Conservation (phyloP, 2,329 filamentous ascomycete species). For the Arachnopeziza araneosa region DNA sequence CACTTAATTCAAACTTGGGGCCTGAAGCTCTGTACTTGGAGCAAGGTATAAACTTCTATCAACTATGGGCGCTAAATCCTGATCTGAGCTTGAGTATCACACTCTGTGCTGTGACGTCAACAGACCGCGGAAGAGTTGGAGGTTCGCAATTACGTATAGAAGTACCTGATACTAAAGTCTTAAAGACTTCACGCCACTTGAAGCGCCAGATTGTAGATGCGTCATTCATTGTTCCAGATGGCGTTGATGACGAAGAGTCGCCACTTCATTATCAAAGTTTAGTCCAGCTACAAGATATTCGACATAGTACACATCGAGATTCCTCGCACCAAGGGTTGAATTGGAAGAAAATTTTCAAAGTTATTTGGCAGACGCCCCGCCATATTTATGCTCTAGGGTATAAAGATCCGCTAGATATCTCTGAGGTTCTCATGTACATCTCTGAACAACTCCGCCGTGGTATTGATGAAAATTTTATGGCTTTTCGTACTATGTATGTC, state of each 20-base stretch:
- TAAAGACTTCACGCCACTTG: conserved; percentile 2
- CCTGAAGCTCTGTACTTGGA: conserved; percentile 27
- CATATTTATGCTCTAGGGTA: background rate
- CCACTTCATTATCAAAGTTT: background rate
- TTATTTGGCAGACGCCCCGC: conserved; percentile 3
- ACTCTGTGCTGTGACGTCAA: conserved; percentile 25
- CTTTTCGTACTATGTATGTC: conserved; percentile 17
- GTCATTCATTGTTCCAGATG: conserved; percentile 27
- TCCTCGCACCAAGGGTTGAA: conserved; percentile 13
- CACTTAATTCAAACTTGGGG: conserved; percentile 1
- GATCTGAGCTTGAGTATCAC: conserved; percentile 41
- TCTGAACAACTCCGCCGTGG: conserved; percentile 10
- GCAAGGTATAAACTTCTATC: conserved; percentile 40
- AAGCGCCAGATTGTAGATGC: conserved; percentile 11
- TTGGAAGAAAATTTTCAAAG: conserved; percentile 16
- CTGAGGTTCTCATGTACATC: conserved; percentile 10
- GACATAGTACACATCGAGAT: background rate
- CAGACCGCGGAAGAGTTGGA: background rate
- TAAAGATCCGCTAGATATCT: conserved; percentile 1
- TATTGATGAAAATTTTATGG: conserved; percentile 10
- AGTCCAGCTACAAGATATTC: background rate
- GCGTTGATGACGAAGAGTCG: conserved; percentile 1
- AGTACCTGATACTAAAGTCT: conserved; percentile 10
- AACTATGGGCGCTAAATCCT: conserved; percentile 38
- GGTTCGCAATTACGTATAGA: conserved; percentile 1